These are phyloP conservation scores for Populus davidiana DNA, from an alignment of 345 rosid species.

Conservation along the genomic window DNA sequence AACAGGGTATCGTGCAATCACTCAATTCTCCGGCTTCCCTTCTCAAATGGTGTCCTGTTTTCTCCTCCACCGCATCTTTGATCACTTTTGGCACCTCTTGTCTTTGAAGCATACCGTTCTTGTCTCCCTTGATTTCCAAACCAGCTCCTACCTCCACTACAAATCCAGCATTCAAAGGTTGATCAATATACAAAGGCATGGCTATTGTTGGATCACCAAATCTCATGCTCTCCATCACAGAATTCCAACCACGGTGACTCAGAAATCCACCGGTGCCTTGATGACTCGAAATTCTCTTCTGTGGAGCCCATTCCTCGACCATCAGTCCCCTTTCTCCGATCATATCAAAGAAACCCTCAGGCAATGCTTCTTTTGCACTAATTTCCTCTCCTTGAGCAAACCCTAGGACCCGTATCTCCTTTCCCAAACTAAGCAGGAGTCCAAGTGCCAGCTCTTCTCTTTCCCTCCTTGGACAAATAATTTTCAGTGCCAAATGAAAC, in stretches of 20 bases:
- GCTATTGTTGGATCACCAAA: neutral
- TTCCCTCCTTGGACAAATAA: slow-evolving; percentile 30
- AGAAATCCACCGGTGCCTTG: neutral
- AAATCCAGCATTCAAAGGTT: neutral
- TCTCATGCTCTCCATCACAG: neutral
- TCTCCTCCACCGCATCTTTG: too few species aligned
- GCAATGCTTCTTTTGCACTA: neutral
- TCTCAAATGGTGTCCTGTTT: too few species aligned
- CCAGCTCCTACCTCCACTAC: neutral
- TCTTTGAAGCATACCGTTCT: neutral
- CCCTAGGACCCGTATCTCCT: slow-evolving; percentile 28
- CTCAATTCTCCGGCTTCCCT: too few species aligned
- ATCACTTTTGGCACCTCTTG: neutral
- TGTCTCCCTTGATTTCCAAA: neutral
- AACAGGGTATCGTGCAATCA: too few species aligned
- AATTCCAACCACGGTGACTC: neutral
- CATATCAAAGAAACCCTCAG: neutral
- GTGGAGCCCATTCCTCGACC: neutral
- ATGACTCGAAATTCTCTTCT: neutral
- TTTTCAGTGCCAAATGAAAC: slow-evolving; percentile 42
- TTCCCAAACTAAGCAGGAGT: slow-evolving; percentile 29
- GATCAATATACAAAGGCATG: neutral
- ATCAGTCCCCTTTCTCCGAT: neutral
- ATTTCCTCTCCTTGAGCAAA: slow-evolving; percentile 19
- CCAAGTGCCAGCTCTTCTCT: slow-evolving; percentile 38